Conservation (phyloP, 306 rosid genomes). For the peach (Prunus persica) region DNA sequence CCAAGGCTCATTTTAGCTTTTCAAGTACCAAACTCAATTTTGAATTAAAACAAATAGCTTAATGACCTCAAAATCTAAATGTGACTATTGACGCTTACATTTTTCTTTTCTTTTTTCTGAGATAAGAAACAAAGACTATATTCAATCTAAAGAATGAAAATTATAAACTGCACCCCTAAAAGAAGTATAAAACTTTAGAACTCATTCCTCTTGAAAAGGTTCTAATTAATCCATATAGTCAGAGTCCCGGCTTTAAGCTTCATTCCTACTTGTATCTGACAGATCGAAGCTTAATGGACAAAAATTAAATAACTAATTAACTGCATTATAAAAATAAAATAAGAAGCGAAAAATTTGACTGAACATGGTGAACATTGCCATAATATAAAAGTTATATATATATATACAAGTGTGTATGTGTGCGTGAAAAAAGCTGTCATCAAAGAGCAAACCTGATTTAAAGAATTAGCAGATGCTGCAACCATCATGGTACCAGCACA, state of each 20-base stretch:
- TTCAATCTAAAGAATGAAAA: not conserved
- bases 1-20: not conserved
- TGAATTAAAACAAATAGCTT: not conserved
- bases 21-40: not conserved
- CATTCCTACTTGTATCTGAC: not conserved
- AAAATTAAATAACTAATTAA: not conserved
- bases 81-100: not conserved
- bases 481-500: slow-evolving; percentile 98
- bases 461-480: slow-evolving; percentile 89
- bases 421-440: not conserved
- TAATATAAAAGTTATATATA: not conserved
- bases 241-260: not conserved
- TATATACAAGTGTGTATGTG: not conserved
- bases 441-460: slow-evolving; percentile 73
- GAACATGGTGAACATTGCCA: not conserved
- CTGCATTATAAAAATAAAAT: not conserved
- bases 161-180: not conserved
- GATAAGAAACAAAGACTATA: not conserved
- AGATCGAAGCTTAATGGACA: not conserved
- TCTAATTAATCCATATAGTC: not conserved
- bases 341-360: not conserved
- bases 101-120: not conserved
- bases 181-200: not conserved
- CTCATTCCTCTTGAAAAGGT: not conserved
- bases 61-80: not conserved